Evolutionary conservation across 1,139 yeast species (phyloP), one percentile per base, ranked within the genome.

Genomic region (Geotrichum histeridarum): DNA sequence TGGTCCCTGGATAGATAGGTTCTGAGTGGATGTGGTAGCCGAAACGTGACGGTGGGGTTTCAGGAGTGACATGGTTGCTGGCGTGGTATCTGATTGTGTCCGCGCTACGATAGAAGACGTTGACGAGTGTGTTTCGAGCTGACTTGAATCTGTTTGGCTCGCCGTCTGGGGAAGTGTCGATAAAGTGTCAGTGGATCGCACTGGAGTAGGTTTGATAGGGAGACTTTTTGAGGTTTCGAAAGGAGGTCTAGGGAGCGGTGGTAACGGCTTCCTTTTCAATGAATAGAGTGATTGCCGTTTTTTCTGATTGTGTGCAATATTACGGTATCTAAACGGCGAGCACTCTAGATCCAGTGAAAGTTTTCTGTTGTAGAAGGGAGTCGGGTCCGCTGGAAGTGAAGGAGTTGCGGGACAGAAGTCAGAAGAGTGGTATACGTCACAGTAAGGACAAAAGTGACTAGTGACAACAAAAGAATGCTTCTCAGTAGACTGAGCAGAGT

Each of bases 41-140:
- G 51, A 48, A 35, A 48, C 41, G 12, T 48, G 51, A 2, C 51
- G 45, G 38, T 48, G 51, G 30, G 51, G 32, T 32, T 48, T 48
- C 4, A 47, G 36, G 18, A 47, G 42, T 27, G 50, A 47, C 51
- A 48, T 48, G 47, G 11, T 18, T 22, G 43, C 11, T 15, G n/a
- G 15, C 12, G 43, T 4, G 22, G 9, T 8, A 8, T 12, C 9
- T 12, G 42, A 12, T 14, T 38, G 12, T 38, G 42, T 11, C 42
- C 22, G 22, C 11, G 17, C 17, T 12, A 22, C 27, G 5, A 5
- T 22, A 5, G 27, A 22, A 22, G 27, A 22, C 3, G 27, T 22
- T 22, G 27, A 3, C 27, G 27, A 3, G 27, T 3, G 3, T 22
- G 27, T 5, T 22, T 22, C 27, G 5, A 22, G 27, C 27, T 22